Percentiles rank a stretch among this genome's conserved stretches.
phyloP scores from a whole-genome alignment of 768 basidiomycete genomes.

The Mycena indigotica region DNA sequence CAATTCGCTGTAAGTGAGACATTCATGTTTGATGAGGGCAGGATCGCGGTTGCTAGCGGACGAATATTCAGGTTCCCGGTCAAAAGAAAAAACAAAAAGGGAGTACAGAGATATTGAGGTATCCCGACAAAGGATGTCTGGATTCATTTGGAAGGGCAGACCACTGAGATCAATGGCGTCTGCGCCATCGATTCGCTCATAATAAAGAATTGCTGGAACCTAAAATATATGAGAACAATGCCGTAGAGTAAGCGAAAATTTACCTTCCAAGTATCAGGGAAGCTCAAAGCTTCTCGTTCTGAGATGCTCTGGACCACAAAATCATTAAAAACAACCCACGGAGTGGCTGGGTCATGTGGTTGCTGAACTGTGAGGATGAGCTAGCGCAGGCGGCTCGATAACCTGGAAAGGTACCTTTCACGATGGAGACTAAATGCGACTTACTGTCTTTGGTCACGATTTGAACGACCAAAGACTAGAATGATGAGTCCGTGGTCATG shows the following conservation, averaged over 20 bases:
- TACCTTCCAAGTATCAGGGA: slow-evolving; percentile 92
- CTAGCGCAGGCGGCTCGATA: too few species aligned
- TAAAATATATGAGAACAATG: slow-evolving; percentile 33
- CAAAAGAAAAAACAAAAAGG: slow-evolving; percentile 8
- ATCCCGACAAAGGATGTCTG: slow-evolving; percentile 78
- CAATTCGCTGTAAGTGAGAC: slow-evolving; percentile 70
- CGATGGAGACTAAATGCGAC: slow-evolving; percentile 85
- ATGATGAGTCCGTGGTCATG: neutral
- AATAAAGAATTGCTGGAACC: slow-evolving; percentile 90
- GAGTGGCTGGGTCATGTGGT: too few species aligned
- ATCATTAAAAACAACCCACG: slow-evolving; percentile 97
- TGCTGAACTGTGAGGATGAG: too few species aligned
- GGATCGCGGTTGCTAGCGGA: slow-evolving; percentile 71
- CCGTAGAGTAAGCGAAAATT: slow-evolving; percentile 17
- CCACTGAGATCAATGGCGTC: slow-evolving; percentile 61
- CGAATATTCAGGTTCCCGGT: neutral
- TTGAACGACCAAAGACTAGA: slow-evolving; percentile 80
- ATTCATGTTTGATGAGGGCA: slow-evolving; percentile 74
- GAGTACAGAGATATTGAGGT: slow-evolving; percentile 83
- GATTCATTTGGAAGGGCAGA: slow-evolving; percentile 69
- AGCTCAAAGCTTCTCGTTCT: slow-evolving; percentile 85
- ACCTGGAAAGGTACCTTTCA: too few species aligned
- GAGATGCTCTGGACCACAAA: slow-evolving; percentile 85
- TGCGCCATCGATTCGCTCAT: slow-evolving; percentile 71
- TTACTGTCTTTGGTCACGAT: slow-evolving; percentile 69